A percentile compares a stretch with the other conserved stretches of the same genome.
Evolutionary conservation across 257 asterid genomes (phyloP).

Genomic region (Salvia hispanica): DNA sequence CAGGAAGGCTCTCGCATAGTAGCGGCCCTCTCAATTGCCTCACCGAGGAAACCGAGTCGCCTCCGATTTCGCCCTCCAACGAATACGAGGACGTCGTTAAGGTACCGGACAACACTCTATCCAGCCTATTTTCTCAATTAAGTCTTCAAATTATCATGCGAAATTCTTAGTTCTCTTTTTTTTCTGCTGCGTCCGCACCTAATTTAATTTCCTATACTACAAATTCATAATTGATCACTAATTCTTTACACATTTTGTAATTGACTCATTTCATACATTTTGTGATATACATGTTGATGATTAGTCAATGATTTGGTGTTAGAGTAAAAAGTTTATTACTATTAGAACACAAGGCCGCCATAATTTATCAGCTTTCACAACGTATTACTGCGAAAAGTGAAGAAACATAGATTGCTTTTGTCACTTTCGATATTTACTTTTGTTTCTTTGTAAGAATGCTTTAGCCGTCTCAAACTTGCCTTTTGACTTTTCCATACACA

Average conservation of each 20-base stretch:
- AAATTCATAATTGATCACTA: conserved; percentile 4
- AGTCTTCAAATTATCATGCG: too few relatives aligned
- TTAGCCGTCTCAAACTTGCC: conserved; percentile 43
- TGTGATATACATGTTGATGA: conserved; percentile 28
- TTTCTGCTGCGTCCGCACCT: too few relatives aligned
- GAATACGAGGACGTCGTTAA: conserved; percentile 95
- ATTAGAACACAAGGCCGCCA: conserved; percentile 34
- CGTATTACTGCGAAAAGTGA: conserved; percentile 35
- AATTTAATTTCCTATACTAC: too few relatives aligned
- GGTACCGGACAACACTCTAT: conserved; percentile 27
- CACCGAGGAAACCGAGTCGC: conserved; percentile 81
- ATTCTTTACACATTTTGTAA: too few relatives aligned
- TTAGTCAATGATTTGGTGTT: conserved; percentile 61
- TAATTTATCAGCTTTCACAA: conserved; percentile 38
- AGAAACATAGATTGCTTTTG: conserved; percentile 53
- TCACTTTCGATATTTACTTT: conserved; percentile 59
- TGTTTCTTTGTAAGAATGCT: conserved; percentile 53
- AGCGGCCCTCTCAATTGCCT: conserved; percentile 88
- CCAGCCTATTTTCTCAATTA: too few relatives aligned
- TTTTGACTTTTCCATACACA: conserved; percentile 60
- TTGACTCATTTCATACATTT: too few relatives aligned
- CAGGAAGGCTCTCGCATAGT: conserved; percentile 97
- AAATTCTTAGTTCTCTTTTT: too few relatives aligned
- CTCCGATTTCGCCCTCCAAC: conserved; percentile 87
- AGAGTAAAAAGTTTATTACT: conserved; percentile 21